Evolutionary conservation across 495 filamentous ascomycete species (phyloP), one percentile per base, ranked within the genome.

Genomic region (Neurospora sp.): DNA sequence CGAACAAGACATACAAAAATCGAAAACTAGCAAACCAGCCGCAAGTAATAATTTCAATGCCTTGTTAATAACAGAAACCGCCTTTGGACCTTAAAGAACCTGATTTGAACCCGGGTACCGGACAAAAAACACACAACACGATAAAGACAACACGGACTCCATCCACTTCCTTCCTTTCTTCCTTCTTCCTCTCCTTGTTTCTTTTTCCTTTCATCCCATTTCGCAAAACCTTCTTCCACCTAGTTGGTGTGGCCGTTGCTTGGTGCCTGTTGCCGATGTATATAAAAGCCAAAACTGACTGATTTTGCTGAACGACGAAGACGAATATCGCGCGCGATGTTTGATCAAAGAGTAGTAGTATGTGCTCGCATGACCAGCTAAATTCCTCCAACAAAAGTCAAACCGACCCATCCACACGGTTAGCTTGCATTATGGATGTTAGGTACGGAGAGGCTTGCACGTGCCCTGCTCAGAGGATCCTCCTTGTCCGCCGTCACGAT

Each of bases 391-490:
- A 78, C 75, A 85, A 81, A 12, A 72, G 72, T 31, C 84, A 82
- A 73, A 71, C 71, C 78, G 60, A 72, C 73, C 71, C 74, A 76
- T 72, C 66, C 75, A 70, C 70, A 38, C 69, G 74, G 71, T 78
- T 72, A 77, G 74, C 72, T 76, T 41, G 70, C 40, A 14, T 75
- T 44, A 69, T 81, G 78, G 49, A 79, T 78, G 78, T 85, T 84
- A 39, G 81, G 80, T 85, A 80, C 83, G 73, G 79, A 83, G 74
- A 85, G 81, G 75, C 76, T 82, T 77, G 75, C 82, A 88, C 90
- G 85, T 88, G 93, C 91, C 86, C 90, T 88, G 78, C 90, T 90
- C 80, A 93, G 82, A 49, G 91, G 88, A 86, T 94, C 90, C 40
- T 89, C 87, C 78, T 87, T 86, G 72, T 90, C 88, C 73, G 86